Percentiles rank a stretch among this genome's conserved stretches.
phyloP scores from a whole-genome alignment of 768 basidiomycete species.

The Hysterangium stoloniferum region DNA sequence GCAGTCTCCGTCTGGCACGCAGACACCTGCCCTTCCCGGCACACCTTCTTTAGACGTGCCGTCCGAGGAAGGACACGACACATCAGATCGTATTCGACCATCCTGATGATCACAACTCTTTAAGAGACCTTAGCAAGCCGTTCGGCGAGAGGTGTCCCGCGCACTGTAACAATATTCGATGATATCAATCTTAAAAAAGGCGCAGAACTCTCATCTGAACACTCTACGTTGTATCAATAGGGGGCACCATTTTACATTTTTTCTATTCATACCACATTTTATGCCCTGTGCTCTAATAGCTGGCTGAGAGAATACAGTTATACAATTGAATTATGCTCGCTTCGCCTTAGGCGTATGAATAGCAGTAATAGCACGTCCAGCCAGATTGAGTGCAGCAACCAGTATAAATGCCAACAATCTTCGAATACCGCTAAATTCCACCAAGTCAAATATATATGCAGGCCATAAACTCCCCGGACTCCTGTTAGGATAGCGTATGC shows the following conservation, averaged over 20 bases:
- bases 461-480: constrained; percentile 18
- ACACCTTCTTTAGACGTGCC: background rate
- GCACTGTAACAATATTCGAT: no score
- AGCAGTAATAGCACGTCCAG: no score
- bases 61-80: no score
- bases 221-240: background rate
- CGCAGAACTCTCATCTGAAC: no score
- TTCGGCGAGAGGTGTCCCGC: no score
- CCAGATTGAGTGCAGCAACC: background rate
- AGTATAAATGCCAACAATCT: background rate
- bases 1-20: background rate
- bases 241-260: background rate
- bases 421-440: constrained; percentile 22
- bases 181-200: no score
- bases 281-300: background rate
- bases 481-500: constrained; percentile 33
- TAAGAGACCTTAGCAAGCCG: no score
- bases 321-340: no score
- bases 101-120: no score
- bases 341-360: no score
- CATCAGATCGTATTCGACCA: no score
- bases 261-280: background rate
- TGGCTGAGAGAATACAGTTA: no score
- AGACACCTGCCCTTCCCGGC: background rate
- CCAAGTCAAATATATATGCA: constrained; percentile 31